Base-by-base conservation (phyloP, 139 green algal species). In the Chlorella vulgaris region DNA sequence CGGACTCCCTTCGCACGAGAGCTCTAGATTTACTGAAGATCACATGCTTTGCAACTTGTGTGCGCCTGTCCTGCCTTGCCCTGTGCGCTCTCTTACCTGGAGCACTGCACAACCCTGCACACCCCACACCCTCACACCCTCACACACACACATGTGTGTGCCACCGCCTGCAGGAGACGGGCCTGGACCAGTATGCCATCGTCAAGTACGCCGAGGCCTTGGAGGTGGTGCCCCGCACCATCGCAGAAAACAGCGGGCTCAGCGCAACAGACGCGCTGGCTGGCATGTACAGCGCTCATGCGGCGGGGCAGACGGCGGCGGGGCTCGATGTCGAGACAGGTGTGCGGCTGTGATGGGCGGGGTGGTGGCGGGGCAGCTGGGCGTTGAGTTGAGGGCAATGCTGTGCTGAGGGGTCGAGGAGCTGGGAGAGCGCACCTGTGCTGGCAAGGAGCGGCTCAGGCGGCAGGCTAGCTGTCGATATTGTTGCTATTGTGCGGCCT, bases 101-200 rank as follows among this genome's bases (percentile, higher is more conserved):
- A n/a, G n/a, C n/a, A n/a, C n/a, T 55, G 47, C 15, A 10, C 6
- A 35, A 39, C 4, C 7, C 40, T 5, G 2, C 68, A 40, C 21
- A 6, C 0, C n/a, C 28, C 39, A 31, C 8, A 24, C 22, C 38
- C 31, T 4, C 18, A 58, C 67, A 33, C 19, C 39, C 38, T 26
- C 35, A 7, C 40, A 42, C 33, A 2, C 42, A 13, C 50, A 15
- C 29, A 36, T 58, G 22, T 31, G 6, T 29, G 5, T 2, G 6
- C 31, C 29, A 33, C 50, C 29, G 35, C 93, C 85, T 74, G 94
- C 69, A 89, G 89, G 75, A 98, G 87, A 97, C 95, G 21, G 96
- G 96, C 6, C 90, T 99, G 76, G 95, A 98, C 53, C 96, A 98
- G 90, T 99, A 99, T 83, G 94, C 96, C 51, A 97, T 99, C 69